Evolutionary conservation across 176 grass and related monocot genomes (phyloP), one percentile per base, ranked within the genome.

Genomic region (Echinochloa phyllopogon): DNA sequence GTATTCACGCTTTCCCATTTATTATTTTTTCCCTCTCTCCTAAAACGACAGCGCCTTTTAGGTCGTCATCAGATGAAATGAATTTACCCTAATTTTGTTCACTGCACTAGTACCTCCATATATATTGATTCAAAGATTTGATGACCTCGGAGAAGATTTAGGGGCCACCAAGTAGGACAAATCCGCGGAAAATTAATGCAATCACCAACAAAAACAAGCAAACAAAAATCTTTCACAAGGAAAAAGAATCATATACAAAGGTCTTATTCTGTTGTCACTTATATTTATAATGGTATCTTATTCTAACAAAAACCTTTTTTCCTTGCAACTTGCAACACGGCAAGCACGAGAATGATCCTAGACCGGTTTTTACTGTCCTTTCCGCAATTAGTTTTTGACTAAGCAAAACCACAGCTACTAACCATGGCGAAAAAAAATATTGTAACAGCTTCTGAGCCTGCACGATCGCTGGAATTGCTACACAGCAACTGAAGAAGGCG

Each of bases 391-490:
- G 2, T 65, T 73, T 62, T 64, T 43, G 2, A 80, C n/a, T 38
- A 63, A 53, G 66, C 9, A 52, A 79, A 52, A 79, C 12, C 20
- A 40, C 43, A 14, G 11, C 6, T 33, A 15, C 37, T 79, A 38
- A 79, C 21, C 12, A 72, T 42, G 0, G n/a, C 51, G 18, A 79
- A 64, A 52, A 52, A 39, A 0, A 10, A 3, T 42, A 1, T 8
- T 80, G 36, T 8, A 20, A 27, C 96, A 99, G 93, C 87, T 96
- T 2, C 50, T 96, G 0, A 99, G 96, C 83, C 84, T 99, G 84
- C 93, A 92, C 63, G 90, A 94, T 37, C 77, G 76, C 70, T 99
- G 93, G 96, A 99, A 92, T 38, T 91, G 87, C 15, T 96, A 96
- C 87, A 89, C 51, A 5, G 72, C 82, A 36, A 72, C 82, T 16